Evolutionary conservation across 2,329 filamentous ascomycete species (phyloP), one percentile per base, ranked within the genome.

Genomic region (Verticillium longisporum): DNA sequence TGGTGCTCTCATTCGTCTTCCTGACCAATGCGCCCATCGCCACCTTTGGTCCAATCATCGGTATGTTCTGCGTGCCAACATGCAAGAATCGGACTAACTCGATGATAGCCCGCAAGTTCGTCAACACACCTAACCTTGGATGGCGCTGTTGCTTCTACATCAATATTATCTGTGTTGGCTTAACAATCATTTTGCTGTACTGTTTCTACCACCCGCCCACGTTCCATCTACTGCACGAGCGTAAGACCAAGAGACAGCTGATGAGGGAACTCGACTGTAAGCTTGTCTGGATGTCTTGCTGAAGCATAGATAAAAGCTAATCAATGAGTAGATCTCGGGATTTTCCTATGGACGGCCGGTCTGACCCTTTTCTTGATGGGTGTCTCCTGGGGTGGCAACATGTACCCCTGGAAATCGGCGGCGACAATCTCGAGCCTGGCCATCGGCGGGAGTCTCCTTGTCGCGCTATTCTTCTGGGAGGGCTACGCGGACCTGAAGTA

Each of bases 311-410:
- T 18, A 21, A 9, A 6, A 7, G 4, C 32, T 31, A 13, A 6
- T 26, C 1, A 2, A 33, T 64, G 4, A 64, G 9, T 26, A 50
- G 45, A 50, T 66, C 57, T 77, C 38, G 79, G 79, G 3, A 75
- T 78, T 41, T 72, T 78, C 65, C 70, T 81, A 45, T 81, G 75
- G 71, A 76, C 75, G 9, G 73, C 73, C 5, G 77, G 78, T 4
- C 74, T 79, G 2, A 75, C 75, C 5, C 68, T 80, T 0, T 74
- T 81, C 60, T 69, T 81, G 9, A 76, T 81, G 63, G 78, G 78
- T 5, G 70, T 81, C 60, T 78, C 76, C 31, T 80, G 76, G 69
- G 77, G 77, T 21, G 77, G 77, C 18, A 68, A 65, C 57, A 70
- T 76, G 53, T 78, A 78, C 63, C 71, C 76, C 2, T 79, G 77